A percentile compares a stretch with the other conserved stretches of the same genome.
Conservation (phyloP, 73 alveolate genomes). For the Tetrahymena borealis region DNA sequence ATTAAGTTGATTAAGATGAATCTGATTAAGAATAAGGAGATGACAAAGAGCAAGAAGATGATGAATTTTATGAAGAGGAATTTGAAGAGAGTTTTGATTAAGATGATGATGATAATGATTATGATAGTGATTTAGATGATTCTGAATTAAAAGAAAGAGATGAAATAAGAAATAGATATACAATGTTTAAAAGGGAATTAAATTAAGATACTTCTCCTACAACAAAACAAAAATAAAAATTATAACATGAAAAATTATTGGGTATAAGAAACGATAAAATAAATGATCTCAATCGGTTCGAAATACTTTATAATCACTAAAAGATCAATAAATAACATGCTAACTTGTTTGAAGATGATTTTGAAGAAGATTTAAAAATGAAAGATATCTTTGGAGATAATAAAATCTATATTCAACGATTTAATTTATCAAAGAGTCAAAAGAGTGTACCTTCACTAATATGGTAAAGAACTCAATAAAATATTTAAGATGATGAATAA, state of each 20-base stretch:
- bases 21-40: neutral
- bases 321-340: neutral
- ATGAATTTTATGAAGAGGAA: neutral
- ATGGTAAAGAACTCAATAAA: neutral
- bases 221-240: neutral
- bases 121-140: neutral
- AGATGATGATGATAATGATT: neutral
- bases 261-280: neutral
- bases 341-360: neutral
- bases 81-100: neutral
- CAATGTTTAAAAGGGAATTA: too few species aligned
- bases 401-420: neutral
- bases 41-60: neutral
- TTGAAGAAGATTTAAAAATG: neutral
- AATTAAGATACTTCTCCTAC: neutral
- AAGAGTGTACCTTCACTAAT: neutral
- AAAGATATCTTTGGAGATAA: neutral
- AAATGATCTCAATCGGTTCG: neutral
- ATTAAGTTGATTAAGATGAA: neutral
- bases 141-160: neutral
- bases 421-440: neutral
- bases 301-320: neutral
- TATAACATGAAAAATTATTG: neutral
- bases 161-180: neutral
- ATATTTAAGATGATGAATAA: neutral